phyloP scores from a whole-genome alignment of 768 basidiomycete species.

The Phylloporus scabripes region DNA sequence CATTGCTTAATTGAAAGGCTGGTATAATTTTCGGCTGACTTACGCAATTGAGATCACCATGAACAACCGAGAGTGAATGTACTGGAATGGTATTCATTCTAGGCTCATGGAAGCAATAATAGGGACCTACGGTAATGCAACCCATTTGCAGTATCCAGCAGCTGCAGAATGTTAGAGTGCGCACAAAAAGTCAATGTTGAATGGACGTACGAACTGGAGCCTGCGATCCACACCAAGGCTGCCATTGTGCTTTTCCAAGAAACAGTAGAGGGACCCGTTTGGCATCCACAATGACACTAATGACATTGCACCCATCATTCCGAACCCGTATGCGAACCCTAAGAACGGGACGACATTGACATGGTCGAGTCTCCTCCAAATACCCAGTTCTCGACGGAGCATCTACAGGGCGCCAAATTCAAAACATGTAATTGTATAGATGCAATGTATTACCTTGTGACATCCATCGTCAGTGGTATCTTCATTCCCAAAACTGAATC shows the following conservation, averaged over 20 bases:
- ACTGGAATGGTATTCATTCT: background rate
- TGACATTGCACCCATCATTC: background rate
- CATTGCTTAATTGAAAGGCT: no score
- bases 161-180: background rate
- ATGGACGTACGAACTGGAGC: constrained; percentile 9
- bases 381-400: constrained; percentile 5
- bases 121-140: background rate
- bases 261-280: constrained; percentile 17
- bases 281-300: constrained; percentile 27
- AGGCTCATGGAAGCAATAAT: background rate
- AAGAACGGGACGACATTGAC: constrained; percentile 1
- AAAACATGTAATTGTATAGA: rapidly evolving
- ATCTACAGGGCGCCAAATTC: background rate
- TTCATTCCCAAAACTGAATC: constrained; percentile 2
- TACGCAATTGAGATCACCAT: background rate
- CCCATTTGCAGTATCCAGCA: background rate
- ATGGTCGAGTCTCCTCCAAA: constrained; percentile 4
- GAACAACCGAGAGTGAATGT: background rate
- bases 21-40: background rate
- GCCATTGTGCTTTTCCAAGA: constrained; percentile 7
- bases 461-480: background rate
- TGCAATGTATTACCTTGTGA: background rate
- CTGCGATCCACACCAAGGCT: background rate
- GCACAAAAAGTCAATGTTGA: background rate
- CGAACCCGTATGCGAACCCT: background rate